phyloP scores from a whole-genome alignment of 2,329 filamentous ascomycete species.

The Escovopsis weberi region DNA sequence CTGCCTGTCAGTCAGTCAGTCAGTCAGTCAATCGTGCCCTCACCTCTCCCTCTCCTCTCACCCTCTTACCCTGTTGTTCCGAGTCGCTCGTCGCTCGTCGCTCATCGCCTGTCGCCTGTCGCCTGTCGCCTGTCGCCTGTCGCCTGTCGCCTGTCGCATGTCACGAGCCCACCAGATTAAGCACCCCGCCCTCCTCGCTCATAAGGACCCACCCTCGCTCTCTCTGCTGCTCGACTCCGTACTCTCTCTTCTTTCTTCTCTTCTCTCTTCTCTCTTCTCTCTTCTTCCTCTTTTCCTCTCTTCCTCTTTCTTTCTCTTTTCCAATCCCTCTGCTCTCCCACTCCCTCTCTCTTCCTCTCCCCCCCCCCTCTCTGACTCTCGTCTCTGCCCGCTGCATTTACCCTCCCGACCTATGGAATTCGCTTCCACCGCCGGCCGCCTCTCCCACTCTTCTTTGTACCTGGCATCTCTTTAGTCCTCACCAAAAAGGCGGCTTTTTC shows the following conservation, averaged over 20 bases:
- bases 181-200: conserved; percentile 7
- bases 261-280: too few relatives aligned
- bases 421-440: conserved; percentile 3
- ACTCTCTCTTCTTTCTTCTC: too few relatives aligned
- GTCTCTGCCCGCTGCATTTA: conserved; percentile 5
- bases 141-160: conserved; percentile 7
- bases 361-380: conserved; percentile 5
- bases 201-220: conserved; percentile 4
- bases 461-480: conserved; percentile 12
- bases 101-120: conserved; percentile 3
- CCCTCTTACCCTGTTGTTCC: background rate
- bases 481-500: conserved; percentile 1
- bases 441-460: conserved; percentile 11
- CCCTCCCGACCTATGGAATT: conserved; percentile 6
- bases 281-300: too few relatives aligned
- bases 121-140: conserved; percentile 6
- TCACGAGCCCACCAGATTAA: conserved; percentile 8
- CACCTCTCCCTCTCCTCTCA: background rate
- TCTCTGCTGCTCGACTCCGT: background rate
- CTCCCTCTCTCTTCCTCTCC: conserved; percentile 4
- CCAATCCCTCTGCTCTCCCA: conserved; percentile 1
- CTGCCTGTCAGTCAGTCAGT: background rate
- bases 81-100: conserved; percentile 5
- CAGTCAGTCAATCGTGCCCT: background rate
- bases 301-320: conserved; percentile 1